Evolutionary conservation across 371 early-diverging fungal species (phyloP), one percentile per base, ranked within the genome.

Genomic region (Mortierella sp.): DNA sequence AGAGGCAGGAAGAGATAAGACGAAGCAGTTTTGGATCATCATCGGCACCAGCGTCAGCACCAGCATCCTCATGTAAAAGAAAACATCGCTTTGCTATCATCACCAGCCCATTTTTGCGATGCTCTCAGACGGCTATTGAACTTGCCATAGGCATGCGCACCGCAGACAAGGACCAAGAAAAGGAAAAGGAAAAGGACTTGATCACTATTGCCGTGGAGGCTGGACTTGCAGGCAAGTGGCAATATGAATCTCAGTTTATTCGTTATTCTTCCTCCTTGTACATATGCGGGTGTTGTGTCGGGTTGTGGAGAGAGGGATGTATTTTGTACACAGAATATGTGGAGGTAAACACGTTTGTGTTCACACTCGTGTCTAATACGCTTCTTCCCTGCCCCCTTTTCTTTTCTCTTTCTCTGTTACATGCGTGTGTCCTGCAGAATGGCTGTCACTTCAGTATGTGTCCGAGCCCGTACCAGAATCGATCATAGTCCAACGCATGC

Each of bases 401-500:
- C 11, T 14, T 34, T 34, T 34, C 14, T 7, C 4, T 34, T 34
- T 34, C 37, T 34, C 14, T 1, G 37, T 4, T 34, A 4, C 37
- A 34, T 34, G 37, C n/a, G n/a, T n/a, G n/a, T n/a, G n/a, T n/a
- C n/a, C 42, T 30, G n/a, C 39, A 75, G 78, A 76, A 50, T 76
- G 78, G 78, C 62, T 76, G 2, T 76, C 78, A 5, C 21, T 70
- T 2, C 65, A 51, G n/a, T 70, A 76, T n/a, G 66, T 70, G 4
- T 50, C 70, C 26, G 65, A 54, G n/a, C 70, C 57, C 44, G 70
- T 65, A 6, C 70, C 78, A 0, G 65, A 70, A 12, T 70, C 78
- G 6, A 70, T 76, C 42, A 76, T 76, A 19, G 62, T 76, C n/a
- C 78, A 76, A 34, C 56, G 78, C 32, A 76, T 76, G 59, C 78